Conservation (phyloP, 306 rosid genomes). For the Betula pendula region DNA sequence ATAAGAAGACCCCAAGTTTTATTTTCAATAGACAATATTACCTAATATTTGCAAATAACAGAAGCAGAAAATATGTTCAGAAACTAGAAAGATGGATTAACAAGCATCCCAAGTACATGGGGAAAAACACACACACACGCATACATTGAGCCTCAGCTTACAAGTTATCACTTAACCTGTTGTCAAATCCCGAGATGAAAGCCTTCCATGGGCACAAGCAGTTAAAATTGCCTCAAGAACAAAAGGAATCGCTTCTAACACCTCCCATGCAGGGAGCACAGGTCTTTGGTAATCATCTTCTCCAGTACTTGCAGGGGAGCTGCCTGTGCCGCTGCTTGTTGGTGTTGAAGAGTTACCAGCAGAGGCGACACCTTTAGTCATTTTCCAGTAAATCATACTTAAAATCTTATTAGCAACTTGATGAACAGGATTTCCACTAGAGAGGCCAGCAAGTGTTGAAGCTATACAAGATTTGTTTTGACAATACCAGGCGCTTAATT, state of each 20-base stretch:
- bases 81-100: neutral
- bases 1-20: neutral
- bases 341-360: conserved; percentile 49
- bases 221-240: conserved; percentile 75
- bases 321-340: conserved; percentile 41
- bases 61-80: neutral
- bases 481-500: conserved; percentile 64
- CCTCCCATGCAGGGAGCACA: conserved; percentile 73
- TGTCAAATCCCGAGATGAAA: conserved; percentile 75
- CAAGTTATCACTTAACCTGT: conserved; percentile 59
- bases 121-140: conserved; percentile 6
- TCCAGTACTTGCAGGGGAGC: conserved; percentile 43
- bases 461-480: conserved; percentile 70
- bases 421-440: conserved; percentile 63
- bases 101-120: neutral
- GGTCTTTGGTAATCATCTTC: conserved; percentile 64
- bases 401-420: conserved; percentile 62
- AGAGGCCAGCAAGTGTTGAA: conserved; percentile 59
- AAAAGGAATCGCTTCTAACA: conserved; percentile 73
- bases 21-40: neutral
- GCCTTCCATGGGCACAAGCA: conserved; percentile 78
- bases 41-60: neutral
- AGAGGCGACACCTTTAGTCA: conserved; percentile 51
- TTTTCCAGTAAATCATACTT: conserved; percentile 69
- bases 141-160: conserved; percentile 24